Conservation (phyloP, 139 green algal species). For the Edaphochlamys debaryana region DNA sequence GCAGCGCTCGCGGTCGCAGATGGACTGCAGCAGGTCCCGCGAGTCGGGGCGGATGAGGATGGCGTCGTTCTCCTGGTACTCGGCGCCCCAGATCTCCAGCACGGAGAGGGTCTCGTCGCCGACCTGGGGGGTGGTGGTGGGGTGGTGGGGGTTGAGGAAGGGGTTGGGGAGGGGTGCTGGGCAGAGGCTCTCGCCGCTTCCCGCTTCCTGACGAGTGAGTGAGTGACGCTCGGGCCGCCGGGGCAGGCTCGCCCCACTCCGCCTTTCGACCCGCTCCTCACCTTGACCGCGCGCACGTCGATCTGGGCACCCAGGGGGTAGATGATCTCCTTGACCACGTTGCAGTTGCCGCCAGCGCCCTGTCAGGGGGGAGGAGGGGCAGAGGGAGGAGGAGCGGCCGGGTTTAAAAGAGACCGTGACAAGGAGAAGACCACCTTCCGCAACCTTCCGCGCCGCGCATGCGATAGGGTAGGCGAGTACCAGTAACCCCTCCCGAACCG, state of each 20-base stretch:
- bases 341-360: constrained; percentile 99
- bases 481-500: too few relatives aligned
- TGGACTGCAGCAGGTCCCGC: constrained; percentile 76
- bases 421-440: too few relatives aligned
- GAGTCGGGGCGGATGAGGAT: constrained; percentile 90
- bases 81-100: constrained; percentile 99
- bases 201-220: too few relatives aligned
- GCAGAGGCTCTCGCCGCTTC: too few relatives aligned
- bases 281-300: constrained; percentile 88
- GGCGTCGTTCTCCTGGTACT: constrained; percentile 99
- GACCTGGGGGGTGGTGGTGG: constrained; percentile 57
- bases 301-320: constrained; percentile 97
- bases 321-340: constrained; percentile 99
- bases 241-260: too few relatives aligned
- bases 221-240: too few relatives aligned
- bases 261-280: too few relatives aligned
- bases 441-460: too few relatives aligned
- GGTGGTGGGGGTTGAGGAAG: not conserved
- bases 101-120: constrained; percentile 97
- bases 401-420: too few relatives aligned
- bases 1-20: constrained; percentile 93
- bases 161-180: not conserved
- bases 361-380: constrained; percentile 57
- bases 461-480: too few relatives aligned
- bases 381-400: not conserved